phyloP scores from a whole-genome alignment of 345 rosid genomes.

The Microcos paniculata region DNA sequence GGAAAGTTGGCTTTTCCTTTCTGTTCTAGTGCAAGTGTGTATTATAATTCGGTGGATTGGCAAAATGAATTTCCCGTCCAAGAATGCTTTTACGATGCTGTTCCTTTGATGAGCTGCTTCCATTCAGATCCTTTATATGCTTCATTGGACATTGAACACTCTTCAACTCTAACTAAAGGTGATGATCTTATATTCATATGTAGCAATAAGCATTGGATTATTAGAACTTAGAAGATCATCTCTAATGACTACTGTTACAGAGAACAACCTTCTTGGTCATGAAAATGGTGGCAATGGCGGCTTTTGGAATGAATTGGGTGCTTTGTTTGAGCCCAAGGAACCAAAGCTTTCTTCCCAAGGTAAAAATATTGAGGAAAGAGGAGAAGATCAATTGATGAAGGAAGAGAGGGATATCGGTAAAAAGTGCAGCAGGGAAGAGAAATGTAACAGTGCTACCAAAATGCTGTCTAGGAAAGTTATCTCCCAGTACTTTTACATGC shows the following conservation, averaged over 20 bases:
- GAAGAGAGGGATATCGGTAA: conserved; percentile 9
- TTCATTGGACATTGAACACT: conserved; percentile 26
- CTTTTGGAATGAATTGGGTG: conserved; percentile 31
- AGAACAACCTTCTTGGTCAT: neutral
- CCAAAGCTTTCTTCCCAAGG: neutral
- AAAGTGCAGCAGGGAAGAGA: conserved; percentile 17
- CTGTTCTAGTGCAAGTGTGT: conserved; percentile 20
- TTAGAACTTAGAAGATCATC: neutral
- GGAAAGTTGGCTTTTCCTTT: too few species aligned
- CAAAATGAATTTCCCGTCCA: conserved; percentile 22
- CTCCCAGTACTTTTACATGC: conserved; percentile 52
- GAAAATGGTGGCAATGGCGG: conserved; percentile 28
- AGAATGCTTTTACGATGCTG: conserved; percentile 20
- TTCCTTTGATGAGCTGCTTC: conserved; percentile 24
- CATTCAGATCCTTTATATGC: conserved; percentile 12
- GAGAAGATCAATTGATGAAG: conserved; percentile 12
- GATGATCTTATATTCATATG: neutral
- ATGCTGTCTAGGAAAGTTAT: conserved; percentile 36
- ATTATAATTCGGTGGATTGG: conserved; percentile 20
- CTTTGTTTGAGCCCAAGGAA: conserved; percentile 19
- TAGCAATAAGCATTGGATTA: neutral
- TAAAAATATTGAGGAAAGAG: neutral
- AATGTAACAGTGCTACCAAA: conserved; percentile 12
- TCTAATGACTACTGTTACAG: conserved; percentile 8
- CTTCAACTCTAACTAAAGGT: conserved; percentile 32